Percentiles rank a stretch among this genome's conserved stretches.
phyloP scores from a whole-genome alignment of 495 filamentous ascomycete genomes.

The Xylaria bambusicola region DNA sequence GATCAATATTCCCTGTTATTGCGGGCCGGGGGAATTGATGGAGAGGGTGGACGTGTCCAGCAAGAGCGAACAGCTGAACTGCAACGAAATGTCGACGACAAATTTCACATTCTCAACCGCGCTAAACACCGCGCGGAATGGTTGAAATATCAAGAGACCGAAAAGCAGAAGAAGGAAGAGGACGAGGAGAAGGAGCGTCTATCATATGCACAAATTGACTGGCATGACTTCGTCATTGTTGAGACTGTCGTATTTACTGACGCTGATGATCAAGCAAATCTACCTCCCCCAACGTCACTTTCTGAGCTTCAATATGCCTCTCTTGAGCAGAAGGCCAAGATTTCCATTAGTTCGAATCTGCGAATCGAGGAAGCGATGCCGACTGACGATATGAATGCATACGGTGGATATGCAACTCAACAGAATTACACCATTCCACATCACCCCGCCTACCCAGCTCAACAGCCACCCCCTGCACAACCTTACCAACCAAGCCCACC shows the following conservation, averaged over 20 bases:
- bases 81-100: slow-evolving; percentile 73
- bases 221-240: slow-evolving; percentile 96
- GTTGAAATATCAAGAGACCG: slow-evolving; percentile 77
- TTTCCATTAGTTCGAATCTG: slow-evolving; percentile 76
- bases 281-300: slow-evolving; percentile 86
- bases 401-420: slow-evolving; percentile 56
- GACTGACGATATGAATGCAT: slow-evolving; percentile 64
- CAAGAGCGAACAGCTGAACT: slow-evolving; percentile 72
- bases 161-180: slow-evolving; percentile 88
- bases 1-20: slow-evolving; percentile 93
- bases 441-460: slow-evolving; percentile 36
- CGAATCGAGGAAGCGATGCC: slow-evolving; percentile 97
- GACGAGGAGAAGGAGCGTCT: slow-evolving; percentile 81
- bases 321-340: slow-evolving; percentile 88
- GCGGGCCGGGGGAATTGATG: slow-evolving; percentile 66
- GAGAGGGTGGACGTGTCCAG: slow-evolving; percentile 65
- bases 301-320: slow-evolving; percentile 91
- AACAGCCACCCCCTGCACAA: slow-evolving; percentile 35
- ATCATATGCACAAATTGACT: slow-evolving; percentile 90
- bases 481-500: slow-evolving; percentile 41
- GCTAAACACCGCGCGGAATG: slow-evolving; percentile 86
- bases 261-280: slow-evolving; percentile 78
- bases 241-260: slow-evolving; percentile 96
- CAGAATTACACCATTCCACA: slow-evolving; percentile 34
- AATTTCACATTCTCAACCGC: slow-evolving; percentile 74